Conservation (phyloP, 2,329 filamentous ascomycete genomes). For the Colletotrichum tamarilloi region DNA sequence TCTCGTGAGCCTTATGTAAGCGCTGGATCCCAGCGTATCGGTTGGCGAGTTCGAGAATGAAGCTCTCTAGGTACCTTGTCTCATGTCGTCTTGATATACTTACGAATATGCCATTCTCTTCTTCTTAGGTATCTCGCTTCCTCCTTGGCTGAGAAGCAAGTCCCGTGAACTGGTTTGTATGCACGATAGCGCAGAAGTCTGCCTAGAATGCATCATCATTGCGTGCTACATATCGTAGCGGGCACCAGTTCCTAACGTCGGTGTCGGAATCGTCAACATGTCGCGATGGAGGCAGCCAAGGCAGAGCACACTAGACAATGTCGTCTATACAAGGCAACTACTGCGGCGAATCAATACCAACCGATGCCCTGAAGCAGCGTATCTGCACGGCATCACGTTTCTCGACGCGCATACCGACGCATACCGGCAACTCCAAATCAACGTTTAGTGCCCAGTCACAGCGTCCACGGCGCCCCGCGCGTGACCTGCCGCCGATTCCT, state of each 20-base stretch:
- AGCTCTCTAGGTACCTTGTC: too few species aligned
- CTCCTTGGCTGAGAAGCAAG: neutral
- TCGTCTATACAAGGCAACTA: neutral
- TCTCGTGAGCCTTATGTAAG: neutral
- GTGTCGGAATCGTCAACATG: neutral
- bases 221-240: neutral
- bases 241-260: neutral
- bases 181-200: neutral
- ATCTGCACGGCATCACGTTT: slow-evolving; percentile 15
- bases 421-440: neutral
- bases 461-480: slow-evolving; percentile 2
- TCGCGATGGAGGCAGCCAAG: neutral
- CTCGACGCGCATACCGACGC: slow-evolving; percentile 33
- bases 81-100: too few species aligned
- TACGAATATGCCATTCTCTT: too few species aligned
- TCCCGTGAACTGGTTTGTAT: neutral
- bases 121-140: too few species aligned
- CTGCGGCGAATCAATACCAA: neutral
- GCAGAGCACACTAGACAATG: neutral
- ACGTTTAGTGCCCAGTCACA: slow-evolving; percentile 8
- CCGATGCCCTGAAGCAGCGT: neutral
- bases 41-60: too few species aligned
- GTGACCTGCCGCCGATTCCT: slow-evolving; percentile 32
- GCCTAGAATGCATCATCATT: neutral
- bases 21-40: too few species aligned